Percentiles rank a stretch among this genome's conserved stretches.
Conservation (phyloP, 176 grass and related monocot genomes). For the Lolium multiflorum region DNA sequence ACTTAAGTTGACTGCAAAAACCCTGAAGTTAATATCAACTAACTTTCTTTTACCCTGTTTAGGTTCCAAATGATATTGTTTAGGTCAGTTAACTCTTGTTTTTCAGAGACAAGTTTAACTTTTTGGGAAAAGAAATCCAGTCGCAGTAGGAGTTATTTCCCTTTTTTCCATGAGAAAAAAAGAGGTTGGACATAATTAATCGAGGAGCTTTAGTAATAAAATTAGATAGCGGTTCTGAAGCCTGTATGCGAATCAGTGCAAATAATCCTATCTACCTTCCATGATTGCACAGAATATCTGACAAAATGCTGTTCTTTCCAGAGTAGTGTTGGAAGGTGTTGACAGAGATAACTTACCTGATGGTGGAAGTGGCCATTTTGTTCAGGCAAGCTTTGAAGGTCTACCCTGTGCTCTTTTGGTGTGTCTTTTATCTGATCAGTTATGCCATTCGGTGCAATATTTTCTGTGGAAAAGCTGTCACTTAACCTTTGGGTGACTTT, state of each 20-base stretch:
- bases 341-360: conserved; percentile 92
- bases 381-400: conserved; percentile 91
- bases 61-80: too few species aligned
- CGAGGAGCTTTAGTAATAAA: neutral
- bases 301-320: conserved; percentile 45
- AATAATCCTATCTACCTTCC: neutral
- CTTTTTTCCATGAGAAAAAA: too few species aligned
- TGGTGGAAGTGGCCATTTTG: conserved; percentile 88
- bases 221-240: neutral
- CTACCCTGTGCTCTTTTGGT: conserved; percentile 12
- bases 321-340: conserved; percentile 92
- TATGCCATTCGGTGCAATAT: too few species aligned
- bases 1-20: too few species aligned
- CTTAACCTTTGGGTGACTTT: too few species aligned
- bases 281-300: conserved; percentile 15
- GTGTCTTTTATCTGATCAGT: neutral
- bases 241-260: neutral
- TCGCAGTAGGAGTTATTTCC: too few species aligned
- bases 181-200: neutral
- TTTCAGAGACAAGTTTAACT: too few species aligned
- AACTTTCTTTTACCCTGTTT: too few species aligned
- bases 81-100: too few species aligned
- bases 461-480: too few species aligned
- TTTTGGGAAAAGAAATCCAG: too few species aligned
- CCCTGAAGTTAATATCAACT: too few species aligned